Evolutionary conservation across 1,284 basidiomycete species (phyloP).

Genomic region (Moesziomyces globuligerus): DNA sequence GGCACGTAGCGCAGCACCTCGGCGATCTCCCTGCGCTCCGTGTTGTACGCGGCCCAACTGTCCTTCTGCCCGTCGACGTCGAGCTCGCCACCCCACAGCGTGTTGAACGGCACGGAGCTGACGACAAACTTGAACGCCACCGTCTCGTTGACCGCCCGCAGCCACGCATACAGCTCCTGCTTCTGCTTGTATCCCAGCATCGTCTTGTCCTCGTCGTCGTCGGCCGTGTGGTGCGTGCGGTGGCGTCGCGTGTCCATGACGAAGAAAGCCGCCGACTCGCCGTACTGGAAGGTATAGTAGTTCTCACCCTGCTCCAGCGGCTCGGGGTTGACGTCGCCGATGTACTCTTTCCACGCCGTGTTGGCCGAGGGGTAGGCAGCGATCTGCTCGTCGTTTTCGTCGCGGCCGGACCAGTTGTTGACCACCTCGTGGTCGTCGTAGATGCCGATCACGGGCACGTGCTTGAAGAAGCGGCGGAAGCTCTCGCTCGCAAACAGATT

Average conservation of each 20-base stretch:
- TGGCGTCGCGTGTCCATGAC: constrained; percentile 80
- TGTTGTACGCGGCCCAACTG: constrained; percentile 76
- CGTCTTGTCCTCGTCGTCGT: constrained; percentile 71
- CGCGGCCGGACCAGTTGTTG: constrained; percentile 70
- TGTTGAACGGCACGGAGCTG: constrained; percentile 80
- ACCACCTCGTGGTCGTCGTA: constrained; percentile 66
- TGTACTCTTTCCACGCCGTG: constrained; percentile 76
- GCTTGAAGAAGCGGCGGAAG: constrained; percentile 62
- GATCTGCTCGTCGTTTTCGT: constrained; percentile 72
- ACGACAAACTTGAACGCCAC: constrained; percentile 84
- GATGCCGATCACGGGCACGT: constrained; percentile 63
- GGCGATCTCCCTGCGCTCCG: constrained; percentile 71
- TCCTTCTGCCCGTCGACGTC: constrained; percentile 74
- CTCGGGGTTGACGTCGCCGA: constrained; percentile 76
- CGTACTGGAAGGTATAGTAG: constrained; percentile 71
- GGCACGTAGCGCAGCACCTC: constrained; percentile 72
- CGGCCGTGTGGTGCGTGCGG: constrained; percentile 70
- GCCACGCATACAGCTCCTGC: constrained; percentile 75
- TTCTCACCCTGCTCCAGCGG: constrained; percentile 70
- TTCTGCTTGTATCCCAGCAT: constrained; percentile 81
- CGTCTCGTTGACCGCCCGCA: constrained; percentile 76
- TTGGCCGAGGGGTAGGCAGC: constrained; percentile 73
- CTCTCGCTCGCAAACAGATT: constrained; percentile 63
- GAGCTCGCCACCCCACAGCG: constrained; percentile 74
- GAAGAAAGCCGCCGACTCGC: constrained; percentile 74